Percentiles rank a stretch among this genome's conserved stretches.
Evolutionary conservation across 352 stramenopile genomes (phyloP).

Genomic region (Phytophthora idaei): DNA sequence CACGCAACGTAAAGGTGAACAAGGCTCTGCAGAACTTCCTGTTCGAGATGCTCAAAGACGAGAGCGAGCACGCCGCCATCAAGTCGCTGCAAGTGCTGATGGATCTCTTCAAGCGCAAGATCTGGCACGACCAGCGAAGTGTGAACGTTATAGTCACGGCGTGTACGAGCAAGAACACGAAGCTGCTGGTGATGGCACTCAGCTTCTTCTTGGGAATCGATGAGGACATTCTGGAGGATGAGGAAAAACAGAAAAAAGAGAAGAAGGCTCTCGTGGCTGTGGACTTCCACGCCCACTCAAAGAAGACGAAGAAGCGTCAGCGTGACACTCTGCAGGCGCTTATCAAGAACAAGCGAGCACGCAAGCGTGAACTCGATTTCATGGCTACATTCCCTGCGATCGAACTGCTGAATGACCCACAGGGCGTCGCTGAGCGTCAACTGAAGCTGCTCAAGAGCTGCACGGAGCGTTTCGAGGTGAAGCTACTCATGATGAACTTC

Average conservation of each 20-base stretch:
- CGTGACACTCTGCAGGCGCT: conserved; percentile 87
- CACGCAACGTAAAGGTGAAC: conserved; percentile 97
- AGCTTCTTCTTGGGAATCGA: conserved; percentile 99
- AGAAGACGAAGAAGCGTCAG: conserved; percentile 95
- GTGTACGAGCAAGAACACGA: conserved; percentile 86
- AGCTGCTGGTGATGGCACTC: conserved; percentile 91
- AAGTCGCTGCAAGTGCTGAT: conserved; percentile 94
- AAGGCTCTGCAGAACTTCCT: conserved; percentile 95
- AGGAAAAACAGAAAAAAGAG: conserved; percentile 91
- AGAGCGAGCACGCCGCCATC: conserved; percentile 83
- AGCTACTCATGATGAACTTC: conserved; percentile 99
- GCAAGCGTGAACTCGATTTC: conserved; percentile 78
- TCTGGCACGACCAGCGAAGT: conserved; percentile 97
- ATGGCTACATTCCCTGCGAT: conserved; percentile 95
- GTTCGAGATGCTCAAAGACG: conserved; percentile 93
- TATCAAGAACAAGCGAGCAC: conserved; percentile 90
- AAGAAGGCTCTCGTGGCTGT: conserved; percentile 86
- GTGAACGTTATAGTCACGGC: conserved; percentile 97
- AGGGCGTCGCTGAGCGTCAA: conserved; percentile 94
- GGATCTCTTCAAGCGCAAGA: conserved; percentile 96
- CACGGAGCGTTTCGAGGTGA: conserved; percentile 92
- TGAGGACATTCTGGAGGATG: conserved; percentile 96
- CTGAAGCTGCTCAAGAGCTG: conserved; percentile 92
- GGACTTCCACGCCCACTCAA: conserved; percentile 95
- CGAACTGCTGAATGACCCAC: conserved; percentile 97